Base-by-base conservation (phyloP, 2,329 filamentous ascomycete genomes). In the Arthrobotrys iridis region DNA sequence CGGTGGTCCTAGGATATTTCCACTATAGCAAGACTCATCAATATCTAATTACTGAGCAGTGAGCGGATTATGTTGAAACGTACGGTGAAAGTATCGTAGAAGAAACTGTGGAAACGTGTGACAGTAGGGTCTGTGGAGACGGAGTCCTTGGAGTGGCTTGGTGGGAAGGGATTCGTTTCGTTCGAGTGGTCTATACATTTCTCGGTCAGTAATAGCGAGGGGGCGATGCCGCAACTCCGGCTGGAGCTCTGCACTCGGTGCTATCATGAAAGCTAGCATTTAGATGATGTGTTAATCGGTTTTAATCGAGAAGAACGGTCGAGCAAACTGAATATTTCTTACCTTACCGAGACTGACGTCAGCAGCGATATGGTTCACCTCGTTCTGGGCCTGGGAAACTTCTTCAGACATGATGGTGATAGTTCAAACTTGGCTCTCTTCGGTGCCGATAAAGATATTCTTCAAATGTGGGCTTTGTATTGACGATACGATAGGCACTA, bases 51-150 rank as follows among this genome's bases (percentile, higher is more conserved):
- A 30, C 15, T 2, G n/a, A 45, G 24, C 8, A 24, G 15, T 5
- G 22, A 37, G 18, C 28, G 18, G 7, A 10, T n/a, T 37, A 5
- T 33, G 4, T 88, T 88, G 81, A 89, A 88, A 80, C 89, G 85
- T 88, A 89, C 91, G 78, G 88, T 90, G 76, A 91, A 84, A 68
- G 91, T 85, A 81, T 89, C 88, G 58, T 86, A 87, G 82, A 91
- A 91, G 83, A 90, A 88, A 13, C 88, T 90, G 83, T 91, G 88
- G 81, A 90, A 91, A 82, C 90, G 88, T 15, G 70, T 74, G 24
- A 74, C 70, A 20, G 62, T 74, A 15, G 70, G 45, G 24, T 74
- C 70, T 11, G 57, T 74, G 1, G 60, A 26, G 45, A 48, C 22
- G 15, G 43, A 28, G 2, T 65, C 60, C 13, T 35, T 37, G 0